Evolutionary conservation across 1,284 basidiomycete species (phyloP).

Genomic region (Leucoagaricus sp.): DNA sequence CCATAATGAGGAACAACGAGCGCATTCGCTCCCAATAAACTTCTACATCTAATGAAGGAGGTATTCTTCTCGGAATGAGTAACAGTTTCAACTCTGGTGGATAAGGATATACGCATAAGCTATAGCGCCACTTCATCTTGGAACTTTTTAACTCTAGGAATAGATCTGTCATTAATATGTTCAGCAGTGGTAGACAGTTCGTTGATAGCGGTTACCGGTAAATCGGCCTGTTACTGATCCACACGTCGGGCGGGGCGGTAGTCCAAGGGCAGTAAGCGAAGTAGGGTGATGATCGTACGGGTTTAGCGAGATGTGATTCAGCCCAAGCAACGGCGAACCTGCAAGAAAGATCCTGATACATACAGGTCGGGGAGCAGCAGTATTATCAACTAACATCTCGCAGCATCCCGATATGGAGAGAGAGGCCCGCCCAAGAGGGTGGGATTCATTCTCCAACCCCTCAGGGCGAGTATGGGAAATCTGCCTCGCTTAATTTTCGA

Average conservation of each 20-base stretch:
- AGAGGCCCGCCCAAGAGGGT: background rate
- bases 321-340: background rate
- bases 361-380: background rate
- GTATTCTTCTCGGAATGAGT: background rate
- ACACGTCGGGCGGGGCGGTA: background rate
- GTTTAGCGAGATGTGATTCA: slow-evolving; percentile 1
- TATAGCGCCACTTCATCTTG: background rate
- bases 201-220: slow-evolving; percentile 3
- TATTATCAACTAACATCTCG: no score
- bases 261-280: background rate
- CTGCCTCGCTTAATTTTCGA: slow-evolving; percentile 6
- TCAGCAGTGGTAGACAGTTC: background rate
- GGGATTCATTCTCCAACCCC: background rate
- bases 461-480: slow-evolving; percentile 6
- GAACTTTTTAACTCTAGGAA: slow-evolving; percentile 1
- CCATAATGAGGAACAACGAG: background rate
- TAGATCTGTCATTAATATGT: background rate
- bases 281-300: no score
- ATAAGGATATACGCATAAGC: no score
- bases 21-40: no score
- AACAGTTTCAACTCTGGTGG: no score
- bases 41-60: no score
- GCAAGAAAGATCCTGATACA: background rate
- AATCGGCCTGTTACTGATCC: background rate
- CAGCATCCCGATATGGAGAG: slow-evolving; percentile 1